Conservation (phyloP, 2,329 filamentous ascomycete species). For the Saccharata proteae region DNA sequence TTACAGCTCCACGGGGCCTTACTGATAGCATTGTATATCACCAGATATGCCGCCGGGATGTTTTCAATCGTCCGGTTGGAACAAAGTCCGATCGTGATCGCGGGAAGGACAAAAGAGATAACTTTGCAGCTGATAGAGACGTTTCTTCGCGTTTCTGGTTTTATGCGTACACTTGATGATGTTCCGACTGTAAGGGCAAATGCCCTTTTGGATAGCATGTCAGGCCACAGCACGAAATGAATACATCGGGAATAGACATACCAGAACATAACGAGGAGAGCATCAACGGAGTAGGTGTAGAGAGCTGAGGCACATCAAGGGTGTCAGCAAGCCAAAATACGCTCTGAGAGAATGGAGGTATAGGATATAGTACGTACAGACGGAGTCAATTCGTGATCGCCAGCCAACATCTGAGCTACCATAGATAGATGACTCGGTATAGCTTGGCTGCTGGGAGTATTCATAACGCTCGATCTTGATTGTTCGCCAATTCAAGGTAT, state of each 20-base stretch:
- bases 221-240: too few species aligned
- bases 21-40: constrained; percentile 5
- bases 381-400: too few species aligned
- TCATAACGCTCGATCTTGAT: constrained; percentile 3
- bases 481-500: constrained; percentile 4
- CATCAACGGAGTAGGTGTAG: constrained; percentile 5
- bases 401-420: constrained; percentile 4
- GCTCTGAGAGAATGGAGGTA: too few species aligned
- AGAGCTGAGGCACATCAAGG: too few species aligned
- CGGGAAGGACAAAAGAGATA: constrained; percentile 1
- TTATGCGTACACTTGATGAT: constrained; percentile 4
- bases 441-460: neutral
- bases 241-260: too few species aligned
- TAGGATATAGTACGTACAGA: too few species aligned
- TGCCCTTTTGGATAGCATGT: too few species aligned
- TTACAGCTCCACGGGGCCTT: too few species aligned
- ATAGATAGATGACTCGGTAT: constrained; percentile 1
- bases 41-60: neutral
- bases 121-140: constrained; percentile 3
- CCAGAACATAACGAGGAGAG: constrained; percentile 6
- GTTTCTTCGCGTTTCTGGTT: neutral
- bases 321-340: too few species aligned
- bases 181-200: constrained; percentile 4
- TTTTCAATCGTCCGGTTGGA: neutral
- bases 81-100: constrained; percentile 1